phyloP scores from a whole-genome alignment of 139 green algal genomes.

The Tetraselmis striata region DNA sequence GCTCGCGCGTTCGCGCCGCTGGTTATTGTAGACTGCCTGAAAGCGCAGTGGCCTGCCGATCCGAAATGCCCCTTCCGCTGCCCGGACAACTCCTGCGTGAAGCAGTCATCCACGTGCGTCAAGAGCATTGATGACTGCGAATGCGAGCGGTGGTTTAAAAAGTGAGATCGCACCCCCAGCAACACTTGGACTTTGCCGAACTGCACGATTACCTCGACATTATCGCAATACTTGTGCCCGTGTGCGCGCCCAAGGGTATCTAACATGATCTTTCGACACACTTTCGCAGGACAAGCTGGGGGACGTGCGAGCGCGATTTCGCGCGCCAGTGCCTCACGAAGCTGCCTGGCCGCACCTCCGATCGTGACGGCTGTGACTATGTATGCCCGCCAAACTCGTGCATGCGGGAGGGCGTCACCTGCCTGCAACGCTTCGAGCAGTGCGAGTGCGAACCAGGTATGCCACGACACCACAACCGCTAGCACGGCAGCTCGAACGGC shows the following conservation, averaged over 20 bases:
- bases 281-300: background rate
- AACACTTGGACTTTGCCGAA: background rate
- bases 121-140: background rate
- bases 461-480: no score
- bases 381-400: background rate
- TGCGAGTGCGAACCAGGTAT: background rate
- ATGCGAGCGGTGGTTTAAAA: background rate
- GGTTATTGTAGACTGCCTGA: background rate
- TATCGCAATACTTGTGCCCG: background rate
- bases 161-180: background rate
- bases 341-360: background rate
- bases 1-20: background rate
- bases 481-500: no score
- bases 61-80: background rate
- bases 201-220: background rate
- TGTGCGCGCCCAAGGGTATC: background rate
- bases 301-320: background rate
- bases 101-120: background rate
- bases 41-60: background rate
- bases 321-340: background rate
- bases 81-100: background rate
- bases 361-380: background rate
- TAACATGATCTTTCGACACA: no score
- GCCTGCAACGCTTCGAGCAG: background rate
- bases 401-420: background rate